phyloP scores from a whole-genome alignment of 768 basidiomycete species.

The Auriculariales sp. region DNA sequence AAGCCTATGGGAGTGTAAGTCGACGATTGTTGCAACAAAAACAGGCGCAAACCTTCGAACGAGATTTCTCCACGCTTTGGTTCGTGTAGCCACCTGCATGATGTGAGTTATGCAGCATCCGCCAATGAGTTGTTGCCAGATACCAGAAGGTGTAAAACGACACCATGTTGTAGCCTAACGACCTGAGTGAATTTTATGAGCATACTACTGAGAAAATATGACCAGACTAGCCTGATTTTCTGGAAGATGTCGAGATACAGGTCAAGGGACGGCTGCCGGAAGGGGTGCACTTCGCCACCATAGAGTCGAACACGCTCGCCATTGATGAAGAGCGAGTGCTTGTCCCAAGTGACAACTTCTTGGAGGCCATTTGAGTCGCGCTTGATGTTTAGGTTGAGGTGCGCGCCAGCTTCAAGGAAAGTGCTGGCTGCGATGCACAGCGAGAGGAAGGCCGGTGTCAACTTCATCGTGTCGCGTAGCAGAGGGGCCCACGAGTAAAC shows the following conservation, averaged over 20 bases:
- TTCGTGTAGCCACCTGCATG: too few species aligned
- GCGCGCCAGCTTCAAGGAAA: too few species aligned
- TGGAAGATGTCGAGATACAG: conserved; percentile 23
- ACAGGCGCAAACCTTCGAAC: too few species aligned
- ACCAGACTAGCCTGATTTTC: background rate
- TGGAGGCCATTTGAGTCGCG: too few species aligned
- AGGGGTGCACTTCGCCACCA: conserved; percentile 49
- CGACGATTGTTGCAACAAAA: too few species aligned
- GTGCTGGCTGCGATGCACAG: too few species aligned
- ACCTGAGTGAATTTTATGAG: conserved; percentile 17
- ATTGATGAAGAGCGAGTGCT: conserved; percentile 40
- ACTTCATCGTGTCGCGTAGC: too few species aligned
- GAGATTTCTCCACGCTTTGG: conserved; percentile 34
- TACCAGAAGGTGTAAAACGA: conserved; percentile 51
- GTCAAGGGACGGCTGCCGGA: conserved; percentile 35
- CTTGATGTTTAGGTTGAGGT: too few species aligned
- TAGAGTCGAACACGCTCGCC: conserved; percentile 43
- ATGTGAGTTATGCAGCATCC: background rate
- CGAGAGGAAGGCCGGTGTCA: too few species aligned
- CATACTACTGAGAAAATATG: background rate
- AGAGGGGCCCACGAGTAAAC: too few species aligned
- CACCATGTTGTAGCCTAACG: conserved; percentile 47
- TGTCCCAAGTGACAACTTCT: conserved; percentile 48
- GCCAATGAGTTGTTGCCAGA: conserved; percentile 21
- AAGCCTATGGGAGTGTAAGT: too few species aligned